phyloP scores from a whole-genome alignment of 441 rosid species.

The Pelargonium australe region DNA sequence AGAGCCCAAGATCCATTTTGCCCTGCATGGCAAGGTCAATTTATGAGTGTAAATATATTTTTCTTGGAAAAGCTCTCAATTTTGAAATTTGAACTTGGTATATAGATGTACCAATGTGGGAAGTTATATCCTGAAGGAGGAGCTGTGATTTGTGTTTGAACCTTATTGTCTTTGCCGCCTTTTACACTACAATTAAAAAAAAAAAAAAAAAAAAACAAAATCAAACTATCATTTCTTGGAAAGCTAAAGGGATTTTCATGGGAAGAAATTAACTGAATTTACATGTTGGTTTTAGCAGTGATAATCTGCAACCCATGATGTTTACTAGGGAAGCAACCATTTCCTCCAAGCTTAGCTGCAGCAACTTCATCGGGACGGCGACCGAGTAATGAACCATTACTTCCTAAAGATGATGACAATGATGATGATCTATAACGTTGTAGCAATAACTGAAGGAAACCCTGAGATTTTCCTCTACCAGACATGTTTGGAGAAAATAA shows the following conservation, averaged over 20 bases:
- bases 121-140: conserved; percentile 31
- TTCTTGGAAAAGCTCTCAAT: not conserved
- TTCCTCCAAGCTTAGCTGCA: conserved; percentile 9
- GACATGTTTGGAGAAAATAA: conserved; percentile 1
- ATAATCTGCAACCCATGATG: conserved; percentile 23
- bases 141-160: conserved; percentile 17
- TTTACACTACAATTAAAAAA: conserved; percentile 18
- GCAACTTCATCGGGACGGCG: not conserved
- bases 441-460: not conserved
- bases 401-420: not conserved
- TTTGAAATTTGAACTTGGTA: not conserved
- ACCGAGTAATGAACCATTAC: not conserved
- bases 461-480: not conserved
- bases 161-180: conserved; percentile 9
- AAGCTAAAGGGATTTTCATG: not conserved
- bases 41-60: not conserved
- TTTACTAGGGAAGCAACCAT: conserved; percentile 4
- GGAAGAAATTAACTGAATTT: not conserved
- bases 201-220: not conserved
- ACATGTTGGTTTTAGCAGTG: conserved; percentile 14
- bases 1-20: conserved; percentile 51
- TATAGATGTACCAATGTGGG: conserved; percentile 30
- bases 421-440: not conserved
- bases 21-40: conserved; percentile 37
- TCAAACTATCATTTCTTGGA: not conserved